phyloP scores from a whole-genome alignment of 305 asterid genomes.

The Vinca major region DNA sequence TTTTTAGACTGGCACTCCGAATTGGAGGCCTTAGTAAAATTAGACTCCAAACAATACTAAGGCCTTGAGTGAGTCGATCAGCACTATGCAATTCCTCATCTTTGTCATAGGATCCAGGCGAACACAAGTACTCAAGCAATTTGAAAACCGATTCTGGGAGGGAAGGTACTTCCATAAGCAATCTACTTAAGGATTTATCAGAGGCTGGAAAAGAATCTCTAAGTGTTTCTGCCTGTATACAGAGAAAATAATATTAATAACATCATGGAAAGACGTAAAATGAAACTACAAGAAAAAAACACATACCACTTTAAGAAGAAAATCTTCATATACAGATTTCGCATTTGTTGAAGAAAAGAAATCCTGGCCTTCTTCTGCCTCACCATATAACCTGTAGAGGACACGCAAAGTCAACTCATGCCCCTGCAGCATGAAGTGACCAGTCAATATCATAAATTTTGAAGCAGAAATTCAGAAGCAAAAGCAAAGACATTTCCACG shows the following conservation, averaged over 20 bases:
- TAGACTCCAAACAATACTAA: constrained; percentile 85
- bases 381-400: constrained; percentile 93
- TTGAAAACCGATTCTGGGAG: constrained; percentile 68
- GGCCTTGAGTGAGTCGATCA: constrained; percentile 96
- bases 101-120: constrained; percentile 57
- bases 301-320: constrained; percentile 85
- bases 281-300: constrained; percentile 14
- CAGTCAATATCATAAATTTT: constrained; percentile 32
- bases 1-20: constrained; percentile 77
- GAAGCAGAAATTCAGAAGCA: constrained; percentile 9
- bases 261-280: constrained; percentile 18
- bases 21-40: constrained; percentile 84
- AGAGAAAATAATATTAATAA: constrained; percentile 12
- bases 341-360: constrained; percentile 82
- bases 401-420: constrained; percentile 95
- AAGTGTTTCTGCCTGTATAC: constrained; percentile 76
- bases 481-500: not conserved
- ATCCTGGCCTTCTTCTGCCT: constrained; percentile 89
- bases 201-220: constrained; percentile 87
- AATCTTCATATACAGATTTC: constrained; percentile 75
- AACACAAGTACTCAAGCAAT: constrained; percentile 73
- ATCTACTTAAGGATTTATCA: constrained; percentile 87
- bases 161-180: constrained; percentile 89
- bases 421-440: constrained; percentile 76
- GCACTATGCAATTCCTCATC: constrained; percentile 66